Evolutionary conservation across 1,139 yeast species (phyloP).

Genomic region (Taiozyma sp.): DNA sequence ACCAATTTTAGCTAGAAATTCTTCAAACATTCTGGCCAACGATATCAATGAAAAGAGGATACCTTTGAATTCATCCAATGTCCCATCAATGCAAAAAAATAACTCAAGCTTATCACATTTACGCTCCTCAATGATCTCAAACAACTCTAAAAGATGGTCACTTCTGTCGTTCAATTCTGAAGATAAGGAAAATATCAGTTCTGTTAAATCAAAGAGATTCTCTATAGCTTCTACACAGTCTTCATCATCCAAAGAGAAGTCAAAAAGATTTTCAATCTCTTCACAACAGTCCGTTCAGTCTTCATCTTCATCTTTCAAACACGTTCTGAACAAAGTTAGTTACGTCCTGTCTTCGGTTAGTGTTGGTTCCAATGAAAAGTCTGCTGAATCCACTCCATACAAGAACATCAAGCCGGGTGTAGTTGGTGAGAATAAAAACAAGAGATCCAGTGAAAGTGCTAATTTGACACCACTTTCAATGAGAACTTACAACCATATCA

Average conservation of each 20-base stretch:
- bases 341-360: constrained; percentile 24
- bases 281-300: constrained; percentile 10
- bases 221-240: constrained; percentile 19
- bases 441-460: constrained; percentile 8
- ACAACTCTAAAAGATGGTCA: constrained; percentile 24
- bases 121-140: constrained; percentile 18
- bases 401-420: constrained; percentile 19
- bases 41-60: constrained; percentile 17
- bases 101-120: constrained; percentile 16
- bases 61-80: constrained; percentile 8
- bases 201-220: constrained; percentile 17
- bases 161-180: constrained; percentile 18
- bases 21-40: constrained; percentile 7
- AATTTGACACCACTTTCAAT: constrained; percentile 2
- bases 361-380: constrained; percentile 17
- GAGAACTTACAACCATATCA: constrained; percentile 1
- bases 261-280: constrained; percentile 12
- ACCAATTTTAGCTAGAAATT: constrained; percentile 7
- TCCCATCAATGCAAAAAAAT: constrained; percentile 17
- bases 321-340: constrained; percentile 25
- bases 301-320: constrained; percentile 21
- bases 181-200: constrained; percentile 12
- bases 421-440: constrained; percentile 15
- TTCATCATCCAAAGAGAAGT: constrained; percentile 8
- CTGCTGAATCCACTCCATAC: constrained; percentile 19